Conservation (phyloP, 352 stramenopile species). For the Phytophthora vignae region DNA sequence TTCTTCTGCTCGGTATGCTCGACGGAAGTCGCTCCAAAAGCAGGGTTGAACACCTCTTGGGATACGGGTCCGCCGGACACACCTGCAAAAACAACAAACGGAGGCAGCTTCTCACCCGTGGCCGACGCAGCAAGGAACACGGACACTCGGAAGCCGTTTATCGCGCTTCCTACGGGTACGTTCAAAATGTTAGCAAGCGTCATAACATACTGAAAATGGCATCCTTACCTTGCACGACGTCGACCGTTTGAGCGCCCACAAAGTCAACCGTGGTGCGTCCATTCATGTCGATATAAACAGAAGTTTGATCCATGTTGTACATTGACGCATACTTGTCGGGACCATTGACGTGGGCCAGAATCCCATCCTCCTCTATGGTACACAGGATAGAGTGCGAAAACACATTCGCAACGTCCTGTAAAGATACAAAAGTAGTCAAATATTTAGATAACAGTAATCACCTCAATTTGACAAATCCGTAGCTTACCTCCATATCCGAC, state of each 20-base stretch:
- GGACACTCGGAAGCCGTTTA: slow-evolving; percentile 6
- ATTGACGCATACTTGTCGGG: background rate
- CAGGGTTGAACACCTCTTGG: slow-evolving; percentile 10
- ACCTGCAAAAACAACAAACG: slow-evolving; percentile 4
- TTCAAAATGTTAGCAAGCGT: background rate
- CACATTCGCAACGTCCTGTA: no score
- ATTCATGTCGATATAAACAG: slow-evolving; percentile 6
- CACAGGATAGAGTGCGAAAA: no score
- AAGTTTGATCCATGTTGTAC: slow-evolving; percentile 10
- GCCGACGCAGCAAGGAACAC: slow-evolving; percentile 7
- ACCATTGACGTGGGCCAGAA: background rate
- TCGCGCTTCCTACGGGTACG: background rate
- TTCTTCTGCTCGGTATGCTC: background rate
- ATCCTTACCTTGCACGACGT: slow-evolving; percentile 11
- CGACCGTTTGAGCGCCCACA: background rate
- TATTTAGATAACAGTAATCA: no score
- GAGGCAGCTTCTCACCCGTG: background rate
- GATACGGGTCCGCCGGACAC: slow-evolving; percentile 3
- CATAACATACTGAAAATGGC: slow-evolving; percentile 4
- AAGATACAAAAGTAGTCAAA: no score
- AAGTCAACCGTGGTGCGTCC: slow-evolving; percentile 1
- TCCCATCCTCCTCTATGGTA: slow-evolving; percentile 9
- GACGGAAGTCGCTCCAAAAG: background rate
- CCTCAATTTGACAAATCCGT: no score
- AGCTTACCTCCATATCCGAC: no score